These are phyloP conservation scores for Exidia glandulosa DNA, from an alignment of 768 basidiomycete genomes.

Conservation along the genomic window DNA sequence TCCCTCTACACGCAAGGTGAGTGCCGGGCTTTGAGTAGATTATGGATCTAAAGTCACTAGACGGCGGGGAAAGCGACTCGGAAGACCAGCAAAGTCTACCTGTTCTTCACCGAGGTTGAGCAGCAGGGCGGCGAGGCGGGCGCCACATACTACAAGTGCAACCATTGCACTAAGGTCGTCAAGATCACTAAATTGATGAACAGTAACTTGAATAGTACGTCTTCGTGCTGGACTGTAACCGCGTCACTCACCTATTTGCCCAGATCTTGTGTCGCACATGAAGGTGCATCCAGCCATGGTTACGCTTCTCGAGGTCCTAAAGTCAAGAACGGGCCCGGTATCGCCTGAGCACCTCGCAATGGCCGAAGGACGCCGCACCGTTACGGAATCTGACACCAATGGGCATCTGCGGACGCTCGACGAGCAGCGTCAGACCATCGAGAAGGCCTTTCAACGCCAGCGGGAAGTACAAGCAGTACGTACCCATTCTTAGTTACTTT, in stretches of 20 bases:
- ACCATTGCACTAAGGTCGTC: slow-evolving; percentile 12
- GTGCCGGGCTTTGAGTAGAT: neutral
- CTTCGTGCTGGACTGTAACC: neutral
- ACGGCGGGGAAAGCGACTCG: neutral
- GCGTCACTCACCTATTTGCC: neutral
- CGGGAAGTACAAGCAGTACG: too few species aligned
- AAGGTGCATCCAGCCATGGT: neutral
- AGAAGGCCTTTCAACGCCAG: too few species aligned
- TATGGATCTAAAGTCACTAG: neutral
- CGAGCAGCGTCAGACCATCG: too few species aligned
- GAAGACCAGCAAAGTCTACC: neutral
- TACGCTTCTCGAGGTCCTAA: neutral
- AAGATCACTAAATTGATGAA: slow-evolving; percentile 6
- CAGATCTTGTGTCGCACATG: neutral
- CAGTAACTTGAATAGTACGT: neutral
- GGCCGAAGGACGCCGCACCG: neutral
- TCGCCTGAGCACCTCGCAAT: neutral
- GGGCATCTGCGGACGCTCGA: too few species aligned
- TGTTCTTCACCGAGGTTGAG: neutral
- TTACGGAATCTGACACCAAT: neutral
- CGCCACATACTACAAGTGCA: neutral
- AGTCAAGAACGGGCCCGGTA: neutral
- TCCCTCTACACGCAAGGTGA: too few species aligned
- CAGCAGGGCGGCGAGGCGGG: neutral
- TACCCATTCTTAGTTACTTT: too few species aligned